These are phyloP conservation scores for Hymenoscyphus infarciens DNA, from an alignment of 2,329 filamentous ascomycete genomes.

Conservation along the genomic window DNA sequence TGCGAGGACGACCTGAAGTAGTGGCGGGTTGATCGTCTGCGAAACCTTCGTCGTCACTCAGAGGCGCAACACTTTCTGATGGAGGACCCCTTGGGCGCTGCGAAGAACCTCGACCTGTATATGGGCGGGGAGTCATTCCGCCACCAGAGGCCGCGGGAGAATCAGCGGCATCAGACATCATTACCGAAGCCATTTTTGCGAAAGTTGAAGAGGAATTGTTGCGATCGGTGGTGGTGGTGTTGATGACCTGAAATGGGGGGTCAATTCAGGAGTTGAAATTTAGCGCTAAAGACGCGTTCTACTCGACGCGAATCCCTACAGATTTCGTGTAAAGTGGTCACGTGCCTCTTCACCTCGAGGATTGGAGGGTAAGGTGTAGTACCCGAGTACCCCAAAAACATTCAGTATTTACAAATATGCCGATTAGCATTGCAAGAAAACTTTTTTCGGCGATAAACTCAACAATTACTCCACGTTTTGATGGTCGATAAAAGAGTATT, in stretches of 20 bases:
- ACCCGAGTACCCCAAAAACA: too few relatives aligned
- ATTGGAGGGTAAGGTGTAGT: too few relatives aligned
- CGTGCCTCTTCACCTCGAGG: too few relatives aligned
- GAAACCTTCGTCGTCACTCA: slow-evolving; percentile 62
- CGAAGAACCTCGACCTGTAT: slow-evolving; percentile 31
- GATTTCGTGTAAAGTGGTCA: too few relatives aligned
- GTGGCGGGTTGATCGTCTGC: slow-evolving; percentile 62
- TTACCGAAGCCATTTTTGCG: slow-evolving; percentile 33
- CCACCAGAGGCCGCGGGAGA: slow-evolving; percentile 26
- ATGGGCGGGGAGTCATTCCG: slow-evolving; percentile 28
- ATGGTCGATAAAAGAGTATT: too few relatives aligned
- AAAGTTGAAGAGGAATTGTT: slow-evolving; percentile 14
- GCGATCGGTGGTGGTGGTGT: slow-evolving; percentile 17
- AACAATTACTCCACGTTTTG: too few relatives aligned
- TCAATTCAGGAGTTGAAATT: slow-evolving; percentile 24
- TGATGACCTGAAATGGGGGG: slow-evolving; percentile 14
- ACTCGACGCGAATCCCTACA: too few relatives aligned
- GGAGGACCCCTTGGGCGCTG: slow-evolving; percentile 44
- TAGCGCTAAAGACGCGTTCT: background rate
- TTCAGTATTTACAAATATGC: too few relatives aligned
- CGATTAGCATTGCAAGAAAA: too few relatives aligned
- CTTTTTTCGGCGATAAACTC: too few relatives aligned
- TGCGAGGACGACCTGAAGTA: slow-evolving; percentile 42
- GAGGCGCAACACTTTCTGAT: slow-evolving; percentile 57
- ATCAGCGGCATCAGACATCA: slow-evolving; percentile 33